Evolutionary conservation across 805 yeast genomes (phyloP).

Genomic region (Metschnikowia amazonensis): DNA sequence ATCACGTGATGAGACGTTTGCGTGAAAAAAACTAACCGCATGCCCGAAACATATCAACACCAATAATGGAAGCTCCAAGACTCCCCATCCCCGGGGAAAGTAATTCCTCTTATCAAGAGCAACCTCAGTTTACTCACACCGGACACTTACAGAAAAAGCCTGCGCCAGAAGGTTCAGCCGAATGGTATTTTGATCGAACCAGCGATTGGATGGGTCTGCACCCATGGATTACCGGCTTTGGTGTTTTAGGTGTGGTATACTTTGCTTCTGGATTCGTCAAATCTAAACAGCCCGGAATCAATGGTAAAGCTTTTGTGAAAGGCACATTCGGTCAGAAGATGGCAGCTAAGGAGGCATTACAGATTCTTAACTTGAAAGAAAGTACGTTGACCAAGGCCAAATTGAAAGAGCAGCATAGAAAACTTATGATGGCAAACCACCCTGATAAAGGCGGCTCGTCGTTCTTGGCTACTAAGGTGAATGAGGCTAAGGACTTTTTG

Average conservation of each 20-base stretch:
- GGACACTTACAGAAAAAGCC: slow-evolving; percentile 40
- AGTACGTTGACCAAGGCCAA: slow-evolving; percentile 56
- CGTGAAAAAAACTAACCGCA: neutral
- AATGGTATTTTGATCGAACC: slow-evolving; percentile 62
- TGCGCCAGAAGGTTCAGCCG: slow-evolving; percentile 47
- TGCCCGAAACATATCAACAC: slow-evolving; percentile 19
- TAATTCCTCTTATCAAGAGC: slow-evolving; percentile 14
- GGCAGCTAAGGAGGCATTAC: slow-evolving; percentile 85
- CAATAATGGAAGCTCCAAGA: slow-evolving; percentile 49
- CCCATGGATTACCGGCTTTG: slow-evolving; percentile 70
- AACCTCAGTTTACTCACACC: slow-evolving; percentile 27
- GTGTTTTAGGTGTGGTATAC: slow-evolving; percentile 62
- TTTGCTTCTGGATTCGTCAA: slow-evolving; percentile 66
- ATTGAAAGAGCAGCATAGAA: slow-evolving; percentile 76
- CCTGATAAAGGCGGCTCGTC: slow-evolving; percentile 96
- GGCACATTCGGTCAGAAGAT: slow-evolving; percentile 94
- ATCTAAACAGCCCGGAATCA: slow-evolving; percentile 61
- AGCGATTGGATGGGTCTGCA: slow-evolving; percentile 64
- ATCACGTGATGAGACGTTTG: neutral
- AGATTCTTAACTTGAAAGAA: slow-evolving; percentile 73
- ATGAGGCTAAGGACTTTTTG: slow-evolving; percentile 83
- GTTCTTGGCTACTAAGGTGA: slow-evolving; percentile 82
- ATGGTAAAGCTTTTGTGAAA: slow-evolving; percentile 65
- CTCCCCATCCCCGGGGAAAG: slow-evolving; percentile 55
- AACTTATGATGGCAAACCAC: slow-evolving; percentile 82